Percentiles rank a stretch among this genome's conserved stretches.
These are phyloP conservation scores for Orobanche coerulescens DNA, from an alignment of 257 asterid genomes.

Conservation along the genomic window DNA sequence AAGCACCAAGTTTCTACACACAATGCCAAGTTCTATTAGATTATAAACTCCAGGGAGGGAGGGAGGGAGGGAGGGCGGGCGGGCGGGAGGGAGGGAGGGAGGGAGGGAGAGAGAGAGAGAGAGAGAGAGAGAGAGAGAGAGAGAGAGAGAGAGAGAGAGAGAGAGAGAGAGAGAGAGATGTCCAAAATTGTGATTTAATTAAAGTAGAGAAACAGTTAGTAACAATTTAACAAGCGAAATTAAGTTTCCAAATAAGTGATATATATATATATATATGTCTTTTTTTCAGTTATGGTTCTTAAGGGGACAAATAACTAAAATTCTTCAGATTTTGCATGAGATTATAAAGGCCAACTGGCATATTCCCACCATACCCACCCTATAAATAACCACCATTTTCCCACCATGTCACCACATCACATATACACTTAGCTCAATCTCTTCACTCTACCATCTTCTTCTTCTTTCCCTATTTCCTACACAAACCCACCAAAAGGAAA, in stretches of 20 bases:
- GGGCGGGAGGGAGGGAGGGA: no score
- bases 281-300: constrained; percentile 47
- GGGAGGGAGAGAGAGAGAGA: no score
- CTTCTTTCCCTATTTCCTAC: no score
- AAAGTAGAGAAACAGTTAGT: not conserved
- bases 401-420: constrained; percentile 18
- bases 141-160: no score
- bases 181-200: constrained; percentile 10
- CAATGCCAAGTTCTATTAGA: no score
- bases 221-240: not conserved
- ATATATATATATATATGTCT: no score
- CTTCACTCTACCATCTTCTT: not conserved
- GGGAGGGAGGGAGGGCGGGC: no score
- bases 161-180: not conserved
- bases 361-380: not conserved
- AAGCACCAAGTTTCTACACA: no score
- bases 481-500: not conserved
- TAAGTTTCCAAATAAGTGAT: not conserved
- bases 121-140: no score
- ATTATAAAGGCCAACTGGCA: constrained; percentile 29
- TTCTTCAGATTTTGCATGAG: constrained; percentile 28
- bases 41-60: no score
- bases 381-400: constrained; percentile 31
- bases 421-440: no score
- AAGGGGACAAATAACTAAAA: constrained; percentile 32